Conservation (phyloP, 768 basidiomycete species). For the Naganishia kalamii region DNA sequence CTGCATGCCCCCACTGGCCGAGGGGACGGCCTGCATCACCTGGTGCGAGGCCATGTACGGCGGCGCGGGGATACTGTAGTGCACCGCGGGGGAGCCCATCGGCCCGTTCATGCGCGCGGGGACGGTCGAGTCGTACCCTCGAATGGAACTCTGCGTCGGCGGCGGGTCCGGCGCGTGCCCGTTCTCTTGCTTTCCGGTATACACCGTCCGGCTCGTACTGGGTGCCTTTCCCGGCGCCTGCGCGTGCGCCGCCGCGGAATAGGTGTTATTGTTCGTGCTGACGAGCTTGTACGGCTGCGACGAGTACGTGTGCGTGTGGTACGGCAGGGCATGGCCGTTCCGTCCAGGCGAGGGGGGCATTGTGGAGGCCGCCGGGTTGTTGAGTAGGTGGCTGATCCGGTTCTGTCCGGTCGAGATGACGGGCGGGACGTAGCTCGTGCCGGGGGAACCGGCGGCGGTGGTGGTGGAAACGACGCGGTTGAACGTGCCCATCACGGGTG, state of each 20-base stretch:
- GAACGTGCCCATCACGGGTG: background rate
- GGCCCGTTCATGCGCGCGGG: background rate
- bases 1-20: background rate
- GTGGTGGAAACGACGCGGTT: too few relatives aligned
- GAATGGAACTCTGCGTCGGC: background rate
- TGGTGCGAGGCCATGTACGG: background rate
- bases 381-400: constrained; percentile 9
- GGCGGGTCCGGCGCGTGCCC: background rate
- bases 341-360: constrained; percentile 11
- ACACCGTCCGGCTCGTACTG: constrained; percentile 1
- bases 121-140: constrained; percentile 3
- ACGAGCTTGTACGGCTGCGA: constrained; percentile 11
- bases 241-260: background rate
- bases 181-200: constrained; percentile 9
- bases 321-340: background rate
- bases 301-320: constrained; percentile 8
- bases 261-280: constrained; percentile 5
- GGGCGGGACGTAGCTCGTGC: background rate
- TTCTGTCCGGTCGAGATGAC: constrained; percentile 7
- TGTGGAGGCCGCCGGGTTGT: background rate
- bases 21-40: background rate
- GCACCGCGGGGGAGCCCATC: background rate
- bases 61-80: constrained; percentile 7
- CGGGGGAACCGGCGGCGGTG: background rate
- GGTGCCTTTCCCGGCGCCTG: background rate